A percentile compares a stretch with the other conserved stretches of the same genome.
These are phyloP conservation scores for Phytophthora sp. DNA, from an alignment of 352 stramenopile genomes.

Conservation along the genomic window DNA sequence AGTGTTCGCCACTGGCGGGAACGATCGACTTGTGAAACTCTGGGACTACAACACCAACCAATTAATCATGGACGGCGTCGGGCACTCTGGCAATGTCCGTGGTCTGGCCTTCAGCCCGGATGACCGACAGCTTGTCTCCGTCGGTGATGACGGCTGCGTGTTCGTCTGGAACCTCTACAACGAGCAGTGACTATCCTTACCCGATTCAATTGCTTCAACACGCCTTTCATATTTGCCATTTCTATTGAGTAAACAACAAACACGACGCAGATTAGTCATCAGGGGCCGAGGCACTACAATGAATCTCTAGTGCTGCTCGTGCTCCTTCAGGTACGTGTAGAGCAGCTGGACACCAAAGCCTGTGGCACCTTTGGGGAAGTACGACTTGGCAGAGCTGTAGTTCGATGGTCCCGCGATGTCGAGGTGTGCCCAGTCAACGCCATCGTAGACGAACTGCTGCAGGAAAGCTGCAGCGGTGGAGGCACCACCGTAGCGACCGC, in stretches of 20 bases:
- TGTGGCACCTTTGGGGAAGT: conserved; percentile 86
- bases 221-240: conserved; percentile 29
- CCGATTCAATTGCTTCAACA: conserved; percentile 19
- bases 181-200: conserved; percentile 24
- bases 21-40: conserved; percentile 88
- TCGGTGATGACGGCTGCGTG: conserved; percentile 91
- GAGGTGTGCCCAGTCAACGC: conserved; percentile 89
- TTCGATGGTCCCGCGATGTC: conserved; percentile 90
- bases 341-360: conserved; percentile 90
- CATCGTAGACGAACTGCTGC: conserved; percentile 89
- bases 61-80: conserved; percentile 75
- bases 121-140: conserved; percentile 91
- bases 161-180: conserved; percentile 94
- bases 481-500: conserved; percentile 79
- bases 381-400: conserved; percentile 83
- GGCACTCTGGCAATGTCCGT: conserved; percentile 80
- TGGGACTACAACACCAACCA: conserved; percentile 76
- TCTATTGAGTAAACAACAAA: conserved; percentile 33
- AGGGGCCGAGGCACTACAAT: background rate
- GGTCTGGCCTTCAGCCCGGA: conserved; percentile 89
- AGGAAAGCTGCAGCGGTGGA: conserved; percentile 89
- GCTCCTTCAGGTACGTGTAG: conserved; percentile 84
- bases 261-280: conserved; percentile 6
- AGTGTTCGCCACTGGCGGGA: conserved; percentile 90
- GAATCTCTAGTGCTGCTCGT: conserved; percentile 52